Evolutionary conservation across 345 rosid genomes (phyloP).

Genomic region (Alliaria petiolata): DNA sequence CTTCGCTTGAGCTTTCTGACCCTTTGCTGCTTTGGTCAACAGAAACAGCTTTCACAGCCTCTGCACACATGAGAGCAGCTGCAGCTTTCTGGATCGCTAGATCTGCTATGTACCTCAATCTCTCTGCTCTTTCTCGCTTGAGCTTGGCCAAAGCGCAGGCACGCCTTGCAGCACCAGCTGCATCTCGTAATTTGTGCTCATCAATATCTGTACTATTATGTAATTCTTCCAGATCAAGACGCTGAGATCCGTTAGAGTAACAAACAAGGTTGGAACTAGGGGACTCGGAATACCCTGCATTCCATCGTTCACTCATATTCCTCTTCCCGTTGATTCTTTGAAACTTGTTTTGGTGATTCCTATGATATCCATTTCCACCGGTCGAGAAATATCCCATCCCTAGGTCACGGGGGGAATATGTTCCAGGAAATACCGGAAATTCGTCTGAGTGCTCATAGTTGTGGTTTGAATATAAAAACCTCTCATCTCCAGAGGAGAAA

Average conservation of each 20-base stretch:
- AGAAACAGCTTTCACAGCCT: constrained; percentile 66
- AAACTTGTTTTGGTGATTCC: constrained; percentile 44
- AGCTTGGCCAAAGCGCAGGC: constrained; percentile 61
- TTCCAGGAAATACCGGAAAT: constrained; percentile 52
- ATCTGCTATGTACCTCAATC: constrained; percentile 73
- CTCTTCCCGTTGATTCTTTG: constrained; percentile 49
- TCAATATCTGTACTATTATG: constrained; percentile 53
- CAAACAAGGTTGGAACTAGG: constrained; percentile 40
- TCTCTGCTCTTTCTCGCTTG: constrained; percentile 83
- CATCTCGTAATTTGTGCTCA: constrained; percentile 66
- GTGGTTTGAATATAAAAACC: constrained; percentile 41
- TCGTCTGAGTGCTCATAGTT: constrained; percentile 57
- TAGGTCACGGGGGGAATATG: constrained; percentile 45
- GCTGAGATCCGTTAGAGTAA: constrained; percentile 35
- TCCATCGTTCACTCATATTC: constrained; percentile 44
- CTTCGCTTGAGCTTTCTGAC: constrained; percentile 25
- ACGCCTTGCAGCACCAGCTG: constrained; percentile 71
- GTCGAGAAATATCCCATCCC: constrained; percentile 41
- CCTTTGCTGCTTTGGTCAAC: constrained; percentile 31
- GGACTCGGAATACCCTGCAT: constrained; percentile 46
- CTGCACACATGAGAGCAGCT: constrained; percentile 81
- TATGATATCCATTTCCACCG: constrained; percentile 47
- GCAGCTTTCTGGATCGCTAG: constrained; percentile 89
- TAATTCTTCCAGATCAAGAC: constrained; percentile 39
- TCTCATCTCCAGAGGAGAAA: constrained; percentile 67